Conservation (phyloP, 441 rosid genomes). For the Euphorbia celastroides region DNA sequence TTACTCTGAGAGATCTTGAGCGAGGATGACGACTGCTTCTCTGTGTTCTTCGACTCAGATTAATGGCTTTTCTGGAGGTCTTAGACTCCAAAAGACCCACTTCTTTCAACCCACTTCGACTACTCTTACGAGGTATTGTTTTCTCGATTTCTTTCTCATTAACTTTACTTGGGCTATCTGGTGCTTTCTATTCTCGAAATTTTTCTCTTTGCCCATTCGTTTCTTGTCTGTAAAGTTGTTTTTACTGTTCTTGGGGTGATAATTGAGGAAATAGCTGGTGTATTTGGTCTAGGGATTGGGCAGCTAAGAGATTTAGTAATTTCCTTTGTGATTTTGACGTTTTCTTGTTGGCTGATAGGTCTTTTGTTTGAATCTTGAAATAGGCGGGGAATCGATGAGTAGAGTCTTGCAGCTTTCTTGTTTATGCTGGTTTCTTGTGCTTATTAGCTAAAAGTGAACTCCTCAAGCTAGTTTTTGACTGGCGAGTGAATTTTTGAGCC, state of each 20-base stretch:
- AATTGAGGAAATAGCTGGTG: not conserved
- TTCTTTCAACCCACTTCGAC: slow-evolving; percentile 36
- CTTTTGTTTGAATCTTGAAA: slow-evolving; percentile 1
- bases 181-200: not conserved
- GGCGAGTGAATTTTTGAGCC: not conserved
- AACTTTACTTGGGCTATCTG: not conserved
- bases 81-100: slow-evolving; percentile 32
- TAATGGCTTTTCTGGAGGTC: slow-evolving; percentile 39
- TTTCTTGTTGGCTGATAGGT: not conserved
- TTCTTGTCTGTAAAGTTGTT: slow-evolving; percentile 4
- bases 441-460: slow-evolving; percentile 8
- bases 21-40: slow-evolving; percentile 45
- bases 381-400: not conserved
- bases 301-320: not conserved
- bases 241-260: not conserved
- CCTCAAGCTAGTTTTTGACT: not conserved
- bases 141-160: not conserved
- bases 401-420: not conserved
- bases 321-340: not conserved
- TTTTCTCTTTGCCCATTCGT: slow-evolving; percentile 13
- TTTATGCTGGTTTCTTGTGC: slow-evolving; percentile 31
- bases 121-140: slow-evolving; percentile 38
- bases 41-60: slow-evolving; percentile 55
- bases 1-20: slow-evolving; percentile 13
- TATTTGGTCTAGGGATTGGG: too few species aligned